Evolutionary conservation across 768 basidiomycete genomes (phyloP).

Genomic region (Boletus fagicola): DNA sequence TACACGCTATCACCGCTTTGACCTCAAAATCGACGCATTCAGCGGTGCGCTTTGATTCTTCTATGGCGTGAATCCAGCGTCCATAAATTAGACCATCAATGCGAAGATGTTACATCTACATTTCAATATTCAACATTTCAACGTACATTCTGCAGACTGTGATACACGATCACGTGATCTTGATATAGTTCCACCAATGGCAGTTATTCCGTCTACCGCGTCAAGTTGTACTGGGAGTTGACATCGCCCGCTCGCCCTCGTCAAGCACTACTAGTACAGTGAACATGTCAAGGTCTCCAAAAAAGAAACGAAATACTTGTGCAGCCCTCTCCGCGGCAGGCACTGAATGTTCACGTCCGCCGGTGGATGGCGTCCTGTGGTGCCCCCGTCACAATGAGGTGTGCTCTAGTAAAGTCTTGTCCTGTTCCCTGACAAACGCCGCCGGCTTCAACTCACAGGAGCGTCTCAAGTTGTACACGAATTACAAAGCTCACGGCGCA

Average conservation of each 20-base stretch:
- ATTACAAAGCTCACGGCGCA: constrained; percentile 36
- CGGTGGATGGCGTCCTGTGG: constrained; percentile 18
- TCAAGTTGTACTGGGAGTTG: constrained; percentile 2
- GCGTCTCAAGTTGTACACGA: constrained; percentile 37
- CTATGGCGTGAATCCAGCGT: not conserved
- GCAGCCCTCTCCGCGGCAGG: constrained; percentile 18
- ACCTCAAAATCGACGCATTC: not conserved
- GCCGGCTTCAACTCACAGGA: constrained; percentile 17
- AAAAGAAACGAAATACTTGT: constrained; percentile 16
- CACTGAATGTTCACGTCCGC: constrained; percentile 13
- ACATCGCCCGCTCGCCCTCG: not conserved
- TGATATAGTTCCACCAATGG: not conserved
- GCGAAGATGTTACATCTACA: not conserved
- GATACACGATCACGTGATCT: constrained; percentile 7
- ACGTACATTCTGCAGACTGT: not conserved
- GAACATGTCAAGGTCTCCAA: constrained; percentile 8
- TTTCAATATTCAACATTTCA: not conserved
- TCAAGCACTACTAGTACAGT: not conserved
- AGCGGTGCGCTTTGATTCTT: not conserved
- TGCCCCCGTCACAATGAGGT: constrained; percentile 35
- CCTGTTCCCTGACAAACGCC: not conserved
- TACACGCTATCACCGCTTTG: not conserved
- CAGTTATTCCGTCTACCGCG: not conserved
- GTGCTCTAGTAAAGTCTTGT: not conserved
- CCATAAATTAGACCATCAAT: not conserved